These are phyloP conservation scores for Ormosia semicastrata DNA, from an alignment of 306 rosid genomes.

Conservation along the genomic window DNA sequence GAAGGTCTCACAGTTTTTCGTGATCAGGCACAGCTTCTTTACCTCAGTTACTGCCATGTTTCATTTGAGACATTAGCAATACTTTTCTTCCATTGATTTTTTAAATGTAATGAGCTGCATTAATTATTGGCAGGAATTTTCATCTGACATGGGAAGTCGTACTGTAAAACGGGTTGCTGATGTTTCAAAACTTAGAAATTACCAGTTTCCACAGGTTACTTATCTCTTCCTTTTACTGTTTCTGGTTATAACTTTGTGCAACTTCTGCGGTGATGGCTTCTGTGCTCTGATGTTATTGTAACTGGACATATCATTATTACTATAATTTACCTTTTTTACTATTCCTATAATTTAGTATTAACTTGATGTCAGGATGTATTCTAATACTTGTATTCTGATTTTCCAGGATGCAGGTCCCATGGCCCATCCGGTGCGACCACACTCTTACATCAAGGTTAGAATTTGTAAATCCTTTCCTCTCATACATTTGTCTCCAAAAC, in stretches of 20 bases:
- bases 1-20: conserved; percentile 99
- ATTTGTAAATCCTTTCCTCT: conserved; percentile 19
- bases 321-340: neutral
- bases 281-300: neutral
- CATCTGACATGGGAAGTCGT: conserved; percentile 97
- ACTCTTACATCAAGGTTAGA: conserved; percentile 95
- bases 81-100: neutral
- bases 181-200: conserved; percentile 87
- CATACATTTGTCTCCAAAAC: conserved; percentile 4
- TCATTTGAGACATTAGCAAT: conserved; percentile 8
- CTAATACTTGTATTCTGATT: conserved; percentile 27
- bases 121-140: conserved; percentile 72
- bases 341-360: neutral
- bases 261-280: conserved; percentile 10
- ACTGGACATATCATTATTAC: neutral
- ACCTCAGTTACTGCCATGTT: neutral
- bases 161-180: conserved; percentile 85
- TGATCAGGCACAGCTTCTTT: conserved; percentile 65
- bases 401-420: conserved; percentile 97
- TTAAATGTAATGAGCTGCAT: conserved; percentile 4
- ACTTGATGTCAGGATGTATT: conserved; percentile 1
- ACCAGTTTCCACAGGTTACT: conserved; percentile 94
- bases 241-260: neutral
- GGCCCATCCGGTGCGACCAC: conserved; percentile 99
- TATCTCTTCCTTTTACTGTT: neutral